These are phyloP conservation scores for Ambrosia hybrid DNA, from an alignment of 140 eudicot genomes.

Conservation along the genomic window DNA sequence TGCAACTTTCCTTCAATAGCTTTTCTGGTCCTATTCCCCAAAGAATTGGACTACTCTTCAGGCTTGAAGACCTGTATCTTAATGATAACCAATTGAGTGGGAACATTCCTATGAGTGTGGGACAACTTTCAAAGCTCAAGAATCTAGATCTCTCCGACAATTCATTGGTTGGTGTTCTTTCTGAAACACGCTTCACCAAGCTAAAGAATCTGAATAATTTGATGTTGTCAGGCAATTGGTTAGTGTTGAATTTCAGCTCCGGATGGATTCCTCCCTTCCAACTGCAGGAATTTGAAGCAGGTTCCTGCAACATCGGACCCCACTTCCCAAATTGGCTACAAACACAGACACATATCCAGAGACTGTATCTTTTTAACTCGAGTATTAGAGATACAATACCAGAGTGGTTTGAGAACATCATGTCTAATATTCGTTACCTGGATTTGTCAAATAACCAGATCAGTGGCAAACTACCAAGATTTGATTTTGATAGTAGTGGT, in stretches of 20 bases:
- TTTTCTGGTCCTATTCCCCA: not conserved
- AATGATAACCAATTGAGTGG: not conserved
- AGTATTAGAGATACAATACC: constrained; percentile 21
- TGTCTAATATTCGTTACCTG: not conserved
- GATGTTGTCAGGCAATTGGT: not conserved
- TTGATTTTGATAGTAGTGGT: too few relatives aligned
- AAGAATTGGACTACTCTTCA: not conserved
- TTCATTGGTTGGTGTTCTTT: not conserved
- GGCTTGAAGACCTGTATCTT: constrained; percentile 6
- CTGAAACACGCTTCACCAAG: not conserved
- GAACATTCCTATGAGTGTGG: not conserved
- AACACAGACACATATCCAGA: constrained; percentile 2
- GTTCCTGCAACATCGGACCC: constrained; percentile 8
- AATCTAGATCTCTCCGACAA: not conserved
- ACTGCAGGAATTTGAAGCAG: not conserved
- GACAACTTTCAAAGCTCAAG: too few relatives aligned
- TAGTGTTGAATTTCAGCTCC: not conserved
- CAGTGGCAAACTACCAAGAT: not conserved
- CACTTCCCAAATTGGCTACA: constrained; percentile 17
- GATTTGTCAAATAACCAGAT: constrained; percentile 20
- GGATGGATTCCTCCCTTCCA: constrained; percentile 15
- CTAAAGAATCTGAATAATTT: not conserved
- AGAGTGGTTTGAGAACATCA: constrained; percentile 14
- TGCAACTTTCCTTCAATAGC: not conserved
- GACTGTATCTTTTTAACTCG: constrained; percentile 7